Conservation (phyloP, 176 grass and related monocot species). For the Carex parvula region DNA sequence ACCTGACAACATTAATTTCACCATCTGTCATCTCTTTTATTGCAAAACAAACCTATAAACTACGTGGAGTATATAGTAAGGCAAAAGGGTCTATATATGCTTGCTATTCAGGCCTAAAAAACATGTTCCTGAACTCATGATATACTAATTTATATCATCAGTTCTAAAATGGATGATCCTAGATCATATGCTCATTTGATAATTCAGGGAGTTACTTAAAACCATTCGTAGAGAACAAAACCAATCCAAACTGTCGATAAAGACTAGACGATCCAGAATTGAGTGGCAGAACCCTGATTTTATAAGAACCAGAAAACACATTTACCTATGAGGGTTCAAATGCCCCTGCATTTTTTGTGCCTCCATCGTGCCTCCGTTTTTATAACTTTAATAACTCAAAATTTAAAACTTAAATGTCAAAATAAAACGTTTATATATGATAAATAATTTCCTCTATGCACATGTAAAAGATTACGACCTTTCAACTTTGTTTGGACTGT, state of each 20-base stretch:
- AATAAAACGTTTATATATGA: no score
- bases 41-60: background rate
- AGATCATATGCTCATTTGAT: background rate
- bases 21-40: background rate
- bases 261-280: background rate
- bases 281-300: background rate
- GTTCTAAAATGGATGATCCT: background rate
- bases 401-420: no score
- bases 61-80: background rate
- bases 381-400: no score
- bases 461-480: no score
- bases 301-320: background rate
- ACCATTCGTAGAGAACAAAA: background rate
- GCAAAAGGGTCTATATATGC: background rate
- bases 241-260: background rate
- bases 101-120: background rate
- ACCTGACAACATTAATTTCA: constrained; percentile 41
- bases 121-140: background rate
- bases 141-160: background rate
- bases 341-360: no score
- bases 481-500: no score
- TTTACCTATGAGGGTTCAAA: background rate
- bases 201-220: background rate
- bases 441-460: no score
- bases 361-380: no score